Evolutionary conservation across 805 yeast species (phyloP).

Genomic region (Zygosaccharomyces bisporus): DNA sequence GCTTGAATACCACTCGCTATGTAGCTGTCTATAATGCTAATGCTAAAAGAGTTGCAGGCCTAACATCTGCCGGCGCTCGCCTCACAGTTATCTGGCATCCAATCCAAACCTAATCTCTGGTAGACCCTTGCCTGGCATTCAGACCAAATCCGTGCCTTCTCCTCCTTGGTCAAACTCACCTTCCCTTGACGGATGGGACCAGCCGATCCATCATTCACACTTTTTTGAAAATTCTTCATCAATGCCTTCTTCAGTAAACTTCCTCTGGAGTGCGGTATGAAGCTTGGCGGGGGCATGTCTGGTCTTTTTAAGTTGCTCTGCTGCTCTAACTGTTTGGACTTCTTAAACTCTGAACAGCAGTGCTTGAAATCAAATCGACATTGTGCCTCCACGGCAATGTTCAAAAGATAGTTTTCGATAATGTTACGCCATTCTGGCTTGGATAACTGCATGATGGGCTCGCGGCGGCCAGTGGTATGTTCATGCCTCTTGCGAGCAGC

Average conservation of each 20-base stretch:
- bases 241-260: constrained; percentile 36
- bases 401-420: constrained; percentile 63
- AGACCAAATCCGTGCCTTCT: constrained; percentile 58
- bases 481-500: constrained; percentile 53
- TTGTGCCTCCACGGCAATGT: constrained; percentile 66
- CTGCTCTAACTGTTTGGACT: constrained; percentile 31
- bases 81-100: constrained; percentile 45
- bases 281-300: constrained; percentile 37
- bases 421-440: constrained; percentile 70
- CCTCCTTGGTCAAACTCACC: constrained; percentile 46
- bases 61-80: not conserved
- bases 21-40: not conserved
- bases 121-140: constrained; percentile 60
- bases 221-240: constrained; percentile 23
- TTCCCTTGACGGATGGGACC: constrained; percentile 19
- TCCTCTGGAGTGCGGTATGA: constrained; percentile 22
- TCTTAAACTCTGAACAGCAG: constrained; percentile 46
- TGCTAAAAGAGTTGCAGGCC: not conserved
- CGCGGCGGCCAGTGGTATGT: constrained; percentile 24
- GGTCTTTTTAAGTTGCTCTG: constrained; percentile 26
- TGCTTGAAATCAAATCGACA: constrained; percentile 61
- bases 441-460: constrained; percentile 37
- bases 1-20: not conserved
- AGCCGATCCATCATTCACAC: constrained; percentile 10
- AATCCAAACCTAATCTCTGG: constrained; percentile 54